A percentile compares a stretch with the other conserved stretches of the same genome.
Evolutionary conservation across 305 asterid genomes (phyloP).

Genomic region (Rubia tinctorum): DNA sequence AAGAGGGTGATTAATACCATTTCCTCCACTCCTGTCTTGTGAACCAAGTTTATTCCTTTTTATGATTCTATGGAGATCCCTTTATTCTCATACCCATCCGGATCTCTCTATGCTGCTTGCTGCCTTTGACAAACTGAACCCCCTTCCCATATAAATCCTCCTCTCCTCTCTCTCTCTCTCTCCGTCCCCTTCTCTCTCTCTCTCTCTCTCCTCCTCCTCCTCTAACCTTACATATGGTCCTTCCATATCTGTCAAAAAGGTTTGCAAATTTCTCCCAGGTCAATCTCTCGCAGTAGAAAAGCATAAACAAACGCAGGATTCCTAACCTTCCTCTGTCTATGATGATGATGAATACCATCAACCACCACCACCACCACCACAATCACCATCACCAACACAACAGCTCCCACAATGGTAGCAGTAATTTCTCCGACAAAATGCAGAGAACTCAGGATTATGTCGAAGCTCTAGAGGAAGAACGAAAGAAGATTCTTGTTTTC

Average conservation of each 20-base stretch:
- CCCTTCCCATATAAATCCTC: conserved; percentile 23
- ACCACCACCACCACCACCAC: conserved; percentile 24
- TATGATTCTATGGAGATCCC: conserved; percentile 61
- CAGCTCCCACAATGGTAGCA: not conserved
- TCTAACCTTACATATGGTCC: no score
- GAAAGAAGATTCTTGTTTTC: conserved; percentile 78
- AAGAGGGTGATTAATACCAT: not conserved
- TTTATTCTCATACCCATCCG: conserved; percentile 44
- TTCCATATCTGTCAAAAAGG: no score
- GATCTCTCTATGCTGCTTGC: conserved; percentile 35
- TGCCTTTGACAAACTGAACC: conserved; percentile 21
- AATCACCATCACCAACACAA: conserved; percentile 25
- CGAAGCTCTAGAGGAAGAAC: conserved; percentile 66
- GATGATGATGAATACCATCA: conserved; percentile 31
- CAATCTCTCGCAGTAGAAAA: no score
- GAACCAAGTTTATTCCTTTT: conserved; percentile 51
- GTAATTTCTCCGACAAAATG: conserved; percentile 46
- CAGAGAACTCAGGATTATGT: conserved; percentile 55
- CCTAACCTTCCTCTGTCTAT: not conserved
- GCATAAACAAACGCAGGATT: not conserved
- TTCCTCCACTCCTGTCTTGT: conserved; percentile 15
- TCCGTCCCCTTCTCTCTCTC: no score
- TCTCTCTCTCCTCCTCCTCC: no score
- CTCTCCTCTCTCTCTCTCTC: no score
- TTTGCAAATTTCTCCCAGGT: no score